Evolutionary conservation across 371 early-diverging fungal species (phyloP).

Genomic region (Rhizomucor pusillus): DNA sequence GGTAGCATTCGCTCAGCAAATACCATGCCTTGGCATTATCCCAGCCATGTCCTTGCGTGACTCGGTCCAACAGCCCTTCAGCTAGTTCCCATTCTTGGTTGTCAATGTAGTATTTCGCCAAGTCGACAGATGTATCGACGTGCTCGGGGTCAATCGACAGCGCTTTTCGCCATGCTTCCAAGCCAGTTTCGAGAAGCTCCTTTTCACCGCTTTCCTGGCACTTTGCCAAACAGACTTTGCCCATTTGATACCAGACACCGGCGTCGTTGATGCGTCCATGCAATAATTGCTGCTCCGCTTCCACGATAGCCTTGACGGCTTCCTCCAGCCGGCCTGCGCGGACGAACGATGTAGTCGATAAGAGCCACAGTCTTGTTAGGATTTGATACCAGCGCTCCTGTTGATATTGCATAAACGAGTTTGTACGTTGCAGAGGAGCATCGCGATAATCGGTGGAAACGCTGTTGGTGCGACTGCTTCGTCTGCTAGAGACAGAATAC

Average conservation of each 20-base stretch:
- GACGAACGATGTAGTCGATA: slow-evolving; percentile 55
- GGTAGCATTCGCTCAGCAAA: slow-evolving; percentile 19
- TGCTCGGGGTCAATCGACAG: slow-evolving; percentile 36
- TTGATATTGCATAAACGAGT: slow-evolving; percentile 11
- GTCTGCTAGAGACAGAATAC: slow-evolving; percentile 2
- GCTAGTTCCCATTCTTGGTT: slow-evolving; percentile 23
- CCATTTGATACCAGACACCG: slow-evolving; percentile 54
- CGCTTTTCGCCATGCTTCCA: slow-evolving; percentile 44
- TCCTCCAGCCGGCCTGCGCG: slow-evolving; percentile 56
- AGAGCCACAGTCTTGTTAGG: slow-evolving; percentile 44
- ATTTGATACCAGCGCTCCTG: slow-evolving; percentile 20
- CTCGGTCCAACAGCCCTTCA: slow-evolving; percentile 25
- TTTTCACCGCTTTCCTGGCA: neutral
- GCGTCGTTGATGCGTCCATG: slow-evolving; percentile 36
- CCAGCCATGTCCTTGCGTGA: slow-evolving; percentile 25
- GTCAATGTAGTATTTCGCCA: slow-evolving; percentile 20
- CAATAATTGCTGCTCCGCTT: slow-evolving; percentile 45
- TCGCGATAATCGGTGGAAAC: no score
- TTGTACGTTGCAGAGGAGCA: neutral
- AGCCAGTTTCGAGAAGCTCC: slow-evolving; percentile 21
- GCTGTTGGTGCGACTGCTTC: slow-evolving; percentile 4
- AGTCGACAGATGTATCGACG: slow-evolving; percentile 13
- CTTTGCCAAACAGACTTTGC: slow-evolving; percentile 24
- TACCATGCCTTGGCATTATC: slow-evolving; percentile 35
- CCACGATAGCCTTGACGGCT: slow-evolving; percentile 54